These are phyloP conservation scores for Claviceps sp. DNA, from an alignment of 2,329 filamentous ascomycete genomes.

Conservation along the genomic window DNA sequence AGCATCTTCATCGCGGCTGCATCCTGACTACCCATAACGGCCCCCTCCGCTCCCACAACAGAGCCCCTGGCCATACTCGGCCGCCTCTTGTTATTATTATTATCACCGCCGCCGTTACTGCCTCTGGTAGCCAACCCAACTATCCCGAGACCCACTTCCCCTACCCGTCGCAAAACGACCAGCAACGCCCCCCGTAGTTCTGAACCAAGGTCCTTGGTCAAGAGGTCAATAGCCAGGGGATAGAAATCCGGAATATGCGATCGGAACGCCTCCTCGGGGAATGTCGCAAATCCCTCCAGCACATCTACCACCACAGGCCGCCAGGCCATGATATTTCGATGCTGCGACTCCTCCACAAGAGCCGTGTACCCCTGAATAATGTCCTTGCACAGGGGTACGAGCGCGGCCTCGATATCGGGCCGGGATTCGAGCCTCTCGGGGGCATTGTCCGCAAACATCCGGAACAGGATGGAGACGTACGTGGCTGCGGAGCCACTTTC, in stretches of 20 bases:
- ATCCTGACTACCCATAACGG: conserved; percentile 16
- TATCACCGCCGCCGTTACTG: neutral
- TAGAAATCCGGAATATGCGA: conserved; percentile 75
- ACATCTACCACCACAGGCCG: conserved; percentile 94
- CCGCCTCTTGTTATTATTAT: conserved; percentile 20
- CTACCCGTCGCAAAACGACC: conserved; percentile 64
- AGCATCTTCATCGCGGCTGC: conserved; percentile 23
- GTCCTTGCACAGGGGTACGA: conserved; percentile 90
- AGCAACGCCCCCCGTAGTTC: conserved; percentile 73
- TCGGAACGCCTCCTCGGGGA: conserved; percentile 67
- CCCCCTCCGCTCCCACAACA: conserved; percentile 8
- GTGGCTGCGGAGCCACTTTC: conserved; percentile 86
- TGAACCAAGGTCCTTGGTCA: conserved; percentile 65
- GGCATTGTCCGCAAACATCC: conserved; percentile 89
- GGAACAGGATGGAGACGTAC: conserved; percentile 88
- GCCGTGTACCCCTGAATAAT: conserved; percentile 76
- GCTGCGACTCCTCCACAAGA: conserved; percentile 91
- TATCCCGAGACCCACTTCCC: conserved; percentile 57
- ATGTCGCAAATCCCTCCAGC: conserved; percentile 78
- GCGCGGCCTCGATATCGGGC: conserved; percentile 73
- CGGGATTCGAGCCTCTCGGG: conserved; percentile 70
- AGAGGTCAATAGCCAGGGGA: conserved; percentile 67
- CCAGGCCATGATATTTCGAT: conserved; percentile 95
- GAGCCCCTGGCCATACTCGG: conserved; percentile 26
- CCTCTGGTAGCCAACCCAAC: conserved; percentile 28